Conservation (phyloP, 2,329 filamentous ascomycete species). For the Aspergillus fischeri region DNA sequence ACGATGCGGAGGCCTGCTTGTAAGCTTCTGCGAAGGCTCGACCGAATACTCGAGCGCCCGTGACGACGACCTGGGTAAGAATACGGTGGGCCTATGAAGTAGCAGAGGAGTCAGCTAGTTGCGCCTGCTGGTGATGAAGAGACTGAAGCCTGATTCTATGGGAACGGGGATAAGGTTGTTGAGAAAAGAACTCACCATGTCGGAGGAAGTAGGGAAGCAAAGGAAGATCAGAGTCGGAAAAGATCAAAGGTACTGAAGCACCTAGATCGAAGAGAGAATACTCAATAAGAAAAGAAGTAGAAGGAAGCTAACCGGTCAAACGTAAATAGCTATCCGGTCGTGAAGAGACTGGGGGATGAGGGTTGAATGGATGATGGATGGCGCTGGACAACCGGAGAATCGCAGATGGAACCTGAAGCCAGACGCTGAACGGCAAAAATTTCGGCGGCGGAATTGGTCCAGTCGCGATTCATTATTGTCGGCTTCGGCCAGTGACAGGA, state of each 20-base stretch:
- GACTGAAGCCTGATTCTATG: neutral
- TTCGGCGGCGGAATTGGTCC: slow-evolving; percentile 14
- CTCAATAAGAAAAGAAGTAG: neutral
- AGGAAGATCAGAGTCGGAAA: neutral
- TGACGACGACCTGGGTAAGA: slow-evolving; percentile 87
- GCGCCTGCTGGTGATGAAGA: neutral
- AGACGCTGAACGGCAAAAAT: slow-evolving; percentile 10
- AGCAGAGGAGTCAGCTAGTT: neutral
- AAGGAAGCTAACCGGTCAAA: slow-evolving; percentile 3
- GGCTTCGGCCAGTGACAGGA: neutral
- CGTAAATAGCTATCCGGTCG: slow-evolving; percentile 2
- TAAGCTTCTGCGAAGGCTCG: slow-evolving; percentile 92
- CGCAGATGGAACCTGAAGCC: neutral
- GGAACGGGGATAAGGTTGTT: neutral
- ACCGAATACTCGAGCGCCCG: slow-evolving; percentile 85
- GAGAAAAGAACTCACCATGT: slow-evolving; percentile 21
- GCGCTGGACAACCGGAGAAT: neutral
- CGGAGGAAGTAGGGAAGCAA: slow-evolving; percentile 4
- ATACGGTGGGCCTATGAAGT: slow-evolving; percentile 76
- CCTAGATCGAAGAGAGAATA: neutral
- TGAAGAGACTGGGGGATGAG: slow-evolving; percentile 13
- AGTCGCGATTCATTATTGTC: neutral
- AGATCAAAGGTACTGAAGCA: neutral
- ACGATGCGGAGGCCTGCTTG: slow-evolving; percentile 86
- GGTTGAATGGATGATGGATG: neutral